A percentile compares a stretch with the other conserved stretches of the same genome.
Conservation (phyloP, 371 early-diverging fungal species). For the Mortierella sp. region DNA sequence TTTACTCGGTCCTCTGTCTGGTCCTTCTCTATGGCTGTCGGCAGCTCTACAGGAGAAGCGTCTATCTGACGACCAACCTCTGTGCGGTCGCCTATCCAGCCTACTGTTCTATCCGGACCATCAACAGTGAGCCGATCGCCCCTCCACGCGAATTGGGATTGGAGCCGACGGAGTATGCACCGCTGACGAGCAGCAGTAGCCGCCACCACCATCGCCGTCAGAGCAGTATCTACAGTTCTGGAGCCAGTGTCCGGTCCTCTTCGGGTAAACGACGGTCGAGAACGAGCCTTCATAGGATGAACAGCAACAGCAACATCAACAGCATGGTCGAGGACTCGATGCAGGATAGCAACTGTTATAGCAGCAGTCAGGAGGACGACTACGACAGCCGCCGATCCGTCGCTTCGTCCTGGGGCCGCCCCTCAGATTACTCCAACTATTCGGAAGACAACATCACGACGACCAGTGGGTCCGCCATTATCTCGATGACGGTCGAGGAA, state of each 20-base stretch:
- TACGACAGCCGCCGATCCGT: constrained; percentile 36
- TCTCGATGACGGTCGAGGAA: constrained; percentile 49
- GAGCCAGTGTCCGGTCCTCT: constrained; percentile 24
- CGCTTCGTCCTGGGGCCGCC: constrained; percentile 47
- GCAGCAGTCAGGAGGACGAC: constrained; percentile 51
- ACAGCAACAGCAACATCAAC: constrained; percentile 7
- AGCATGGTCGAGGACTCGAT: constrained; percentile 29
- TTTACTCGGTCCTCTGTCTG: constrained; percentile 41
- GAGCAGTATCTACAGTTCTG: constrained; percentile 25
- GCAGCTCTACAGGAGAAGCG: constrained; percentile 37
- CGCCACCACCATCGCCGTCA: constrained; percentile 13
- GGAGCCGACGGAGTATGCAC: constrained; percentile 40
- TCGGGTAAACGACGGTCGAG: constrained; percentile 20
- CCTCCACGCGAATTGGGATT: constrained; percentile 41
- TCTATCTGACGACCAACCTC: constrained; percentile 50
- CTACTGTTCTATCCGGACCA: constrained; percentile 53
- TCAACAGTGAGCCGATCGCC: constrained; percentile 49
- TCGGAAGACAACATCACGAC: constrained; percentile 50
- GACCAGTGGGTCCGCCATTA: constrained; percentile 24
- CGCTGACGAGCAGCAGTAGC: constrained; percentile 5
- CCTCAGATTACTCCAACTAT: constrained; percentile 39
- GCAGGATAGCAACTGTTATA: constrained; percentile 44
- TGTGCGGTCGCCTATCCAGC: constrained; percentile 58
- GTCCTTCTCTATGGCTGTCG: constrained; percentile 44
- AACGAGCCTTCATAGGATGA: constrained; percentile 27